phyloP scores from a whole-genome alignment of 2,329 filamentous ascomycete genomes.

The Davidsoniella eucalypti region DNA sequence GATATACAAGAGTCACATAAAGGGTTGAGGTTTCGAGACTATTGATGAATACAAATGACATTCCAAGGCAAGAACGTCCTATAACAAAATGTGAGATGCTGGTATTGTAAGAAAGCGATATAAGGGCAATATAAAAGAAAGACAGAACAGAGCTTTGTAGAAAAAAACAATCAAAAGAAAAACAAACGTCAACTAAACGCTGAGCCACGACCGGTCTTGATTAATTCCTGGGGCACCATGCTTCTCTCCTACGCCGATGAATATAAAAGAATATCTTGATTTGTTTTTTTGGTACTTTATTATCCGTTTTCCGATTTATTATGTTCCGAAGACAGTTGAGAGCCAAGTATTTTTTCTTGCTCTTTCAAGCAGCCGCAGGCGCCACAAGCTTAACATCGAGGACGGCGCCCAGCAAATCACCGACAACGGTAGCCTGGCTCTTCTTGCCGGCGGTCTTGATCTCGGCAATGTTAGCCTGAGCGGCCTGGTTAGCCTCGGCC shows the following conservation, averaged over 20 bases:
- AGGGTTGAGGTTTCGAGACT: background rate
- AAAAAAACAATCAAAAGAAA: slow-evolving; percentile 4
- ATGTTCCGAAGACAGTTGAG: background rate
- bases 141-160: slow-evolving; percentile 1
- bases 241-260: no score
- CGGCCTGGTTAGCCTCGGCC: slow-evolving; percentile 61
- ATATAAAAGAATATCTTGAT: no score
- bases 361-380: slow-evolving; percentile 17
- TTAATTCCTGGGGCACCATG: no score
- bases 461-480: slow-evolving; percentile 63
- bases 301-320: no score
- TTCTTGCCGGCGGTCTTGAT: slow-evolving; percentile 70
- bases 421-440: slow-evolving; percentile 62
- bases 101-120: no score
- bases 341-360: background rate
- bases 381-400: slow-evolving; percentile 62
- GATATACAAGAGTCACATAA: background rate
- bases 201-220: background rate
- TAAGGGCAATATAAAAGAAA: background rate
- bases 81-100: background rate
- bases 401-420: slow-evolving; percentile 71
- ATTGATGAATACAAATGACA: background rate
- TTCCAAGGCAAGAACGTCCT: background rate
- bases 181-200: slow-evolving; percentile 15
- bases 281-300: no score